phyloP scores from a whole-genome alignment of 345 rosid genomes.

The Diplotaxis tenuifolia region DNA sequence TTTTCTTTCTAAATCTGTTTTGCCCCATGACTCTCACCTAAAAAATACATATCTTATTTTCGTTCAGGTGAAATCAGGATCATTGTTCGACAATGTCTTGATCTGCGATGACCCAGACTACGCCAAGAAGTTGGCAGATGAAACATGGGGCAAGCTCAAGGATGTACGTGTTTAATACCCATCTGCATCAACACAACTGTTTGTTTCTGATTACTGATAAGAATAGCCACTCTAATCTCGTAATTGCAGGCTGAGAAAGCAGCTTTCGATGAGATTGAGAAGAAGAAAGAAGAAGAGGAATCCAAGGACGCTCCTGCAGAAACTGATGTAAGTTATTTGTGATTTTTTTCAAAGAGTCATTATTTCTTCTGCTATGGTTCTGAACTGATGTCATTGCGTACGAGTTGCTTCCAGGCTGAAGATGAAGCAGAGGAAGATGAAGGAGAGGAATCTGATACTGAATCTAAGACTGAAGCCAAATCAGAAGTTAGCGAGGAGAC shows the following conservation, averaged over 20 bases:
- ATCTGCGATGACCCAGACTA: no score
- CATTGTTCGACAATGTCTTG: constrained; percentile 88
- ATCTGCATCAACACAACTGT: not conserved
- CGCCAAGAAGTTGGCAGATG: constrained; percentile 85
- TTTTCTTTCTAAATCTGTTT: not conserved
- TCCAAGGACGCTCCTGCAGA: constrained; percentile 60
- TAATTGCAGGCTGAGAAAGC: constrained; percentile 86
- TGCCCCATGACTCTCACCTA: not conserved
- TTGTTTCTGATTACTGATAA: constrained; percentile 6
- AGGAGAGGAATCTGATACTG: constrained; percentile 49
- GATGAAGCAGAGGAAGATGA: constrained; percentile 41
- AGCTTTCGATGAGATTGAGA: constrained; percentile 86
- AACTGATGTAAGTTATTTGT: constrained; percentile 64
- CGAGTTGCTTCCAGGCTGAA: constrained; percentile 37
- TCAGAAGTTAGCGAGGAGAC: constrained; percentile 27
- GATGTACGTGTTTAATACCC: constrained; percentile 55
- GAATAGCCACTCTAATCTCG: not conserved
- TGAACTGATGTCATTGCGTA: not conserved
- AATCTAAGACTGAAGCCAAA: constrained; percentile 46
- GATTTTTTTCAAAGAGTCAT: not conserved
- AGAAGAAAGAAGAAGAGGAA: no score
- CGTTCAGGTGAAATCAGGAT: constrained; percentile 85
- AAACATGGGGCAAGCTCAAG: constrained; percentile 94
- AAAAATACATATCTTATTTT: not conserved
- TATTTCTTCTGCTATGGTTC: not conserved